These are phyloP conservation scores for Penicillium silybi DNA, from an alignment of 495 filamentous ascomycete genomes.

Conservation along the genomic window DNA sequence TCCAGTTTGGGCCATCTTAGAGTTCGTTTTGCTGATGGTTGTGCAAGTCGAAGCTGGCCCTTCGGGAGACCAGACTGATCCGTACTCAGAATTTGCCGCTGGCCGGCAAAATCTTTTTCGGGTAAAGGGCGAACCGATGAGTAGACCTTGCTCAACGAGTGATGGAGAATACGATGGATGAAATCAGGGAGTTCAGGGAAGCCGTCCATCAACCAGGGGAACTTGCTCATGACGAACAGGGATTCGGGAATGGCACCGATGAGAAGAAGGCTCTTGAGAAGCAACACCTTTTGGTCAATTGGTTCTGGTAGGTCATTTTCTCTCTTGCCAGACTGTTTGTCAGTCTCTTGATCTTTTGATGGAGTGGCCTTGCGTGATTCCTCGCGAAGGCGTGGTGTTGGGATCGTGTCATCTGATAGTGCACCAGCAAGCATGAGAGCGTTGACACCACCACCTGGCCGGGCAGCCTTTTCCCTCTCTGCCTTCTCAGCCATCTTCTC, in stretches of 20 bases:
- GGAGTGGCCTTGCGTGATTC: conserved; percentile 43
- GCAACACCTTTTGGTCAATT: conserved; percentile 80
- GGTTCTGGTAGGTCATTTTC: conserved; percentile 69
- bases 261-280: conserved; percentile 80
- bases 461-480: conserved; percentile 64
- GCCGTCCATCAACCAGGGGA: conserved; percentile 83
- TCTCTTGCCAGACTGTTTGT: conserved; percentile 43
- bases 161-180: conserved; percentile 77
- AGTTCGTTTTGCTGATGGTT: conserved; percentile 55
- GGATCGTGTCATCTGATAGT: conserved; percentile 75
- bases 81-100: conserved; percentile 48
- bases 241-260: conserved; percentile 93
- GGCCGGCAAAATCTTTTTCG: conserved; percentile 36
- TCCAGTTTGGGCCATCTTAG: conserved; percentile 79
- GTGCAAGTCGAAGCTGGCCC: conserved; percentile 56
- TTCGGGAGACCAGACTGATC: conserved; percentile 64
- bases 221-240: conserved; percentile 85
- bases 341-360: conserved; percentile 49
- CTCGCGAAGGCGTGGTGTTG: conserved; percentile 44
- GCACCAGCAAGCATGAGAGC: conserved; percentile 88
- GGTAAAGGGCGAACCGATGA: conserved; percentile 46
- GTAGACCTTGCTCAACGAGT: conserved; percentile 71
- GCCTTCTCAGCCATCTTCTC: conserved; percentile 72
- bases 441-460: conserved; percentile 66
- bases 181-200: conserved; percentile 74